These are phyloP conservation scores for Penicillium arizonense DNA, from an alignment of 495 filamentous ascomycete genomes.

Conservation along the genomic window DNA sequence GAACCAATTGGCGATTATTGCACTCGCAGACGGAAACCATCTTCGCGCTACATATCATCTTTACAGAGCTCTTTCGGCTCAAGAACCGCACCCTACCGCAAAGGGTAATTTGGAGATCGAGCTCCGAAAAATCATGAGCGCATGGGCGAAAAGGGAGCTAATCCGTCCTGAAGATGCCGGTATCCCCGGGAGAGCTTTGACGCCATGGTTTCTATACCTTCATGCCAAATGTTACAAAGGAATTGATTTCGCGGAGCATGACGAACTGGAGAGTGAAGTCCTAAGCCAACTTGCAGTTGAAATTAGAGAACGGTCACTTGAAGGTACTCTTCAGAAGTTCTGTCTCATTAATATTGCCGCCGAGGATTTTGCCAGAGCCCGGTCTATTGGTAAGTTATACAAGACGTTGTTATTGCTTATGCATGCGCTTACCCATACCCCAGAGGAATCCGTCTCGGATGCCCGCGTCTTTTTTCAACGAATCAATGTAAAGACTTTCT, in stretches of 20 bases:
- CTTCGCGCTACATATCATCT: conserved; percentile 84
- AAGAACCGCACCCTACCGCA: conserved; percentile 71
- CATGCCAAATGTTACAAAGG: conserved; percentile 83
- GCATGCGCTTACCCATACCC: conserved; percentile 20
- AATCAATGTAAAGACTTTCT: conserved; percentile 80
- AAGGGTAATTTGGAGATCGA: conserved; percentile 73
- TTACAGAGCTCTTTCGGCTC: conserved; percentile 73
- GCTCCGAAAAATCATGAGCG: conserved; percentile 67
- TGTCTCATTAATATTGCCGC: conserved; percentile 84
- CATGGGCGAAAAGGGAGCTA: conserved; percentile 59
- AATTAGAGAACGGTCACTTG: conserved; percentile 65
- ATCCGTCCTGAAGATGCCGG: conserved; percentile 52
- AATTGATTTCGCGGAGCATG: conserved; percentile 64
- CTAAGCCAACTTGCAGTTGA: conserved; percentile 71
- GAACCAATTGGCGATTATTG: conserved; percentile 87
- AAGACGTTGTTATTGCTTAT: neutral
- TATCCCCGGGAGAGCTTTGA: conserved; percentile 53
- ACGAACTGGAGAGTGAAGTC: conserved; percentile 85
- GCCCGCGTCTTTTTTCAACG: conserved; percentile 72
- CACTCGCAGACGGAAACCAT: conserved; percentile 70
- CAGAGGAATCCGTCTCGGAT: conserved; percentile 43
- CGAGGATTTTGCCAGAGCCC: conserved; percentile 64
- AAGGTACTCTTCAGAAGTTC: conserved; percentile 71
- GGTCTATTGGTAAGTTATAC: conserved; percentile 55
- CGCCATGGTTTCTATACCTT: conserved; percentile 82